phyloP scores from a whole-genome alignment of 2,329 filamentous ascomycete species.

The Phoma sp. region DNA sequence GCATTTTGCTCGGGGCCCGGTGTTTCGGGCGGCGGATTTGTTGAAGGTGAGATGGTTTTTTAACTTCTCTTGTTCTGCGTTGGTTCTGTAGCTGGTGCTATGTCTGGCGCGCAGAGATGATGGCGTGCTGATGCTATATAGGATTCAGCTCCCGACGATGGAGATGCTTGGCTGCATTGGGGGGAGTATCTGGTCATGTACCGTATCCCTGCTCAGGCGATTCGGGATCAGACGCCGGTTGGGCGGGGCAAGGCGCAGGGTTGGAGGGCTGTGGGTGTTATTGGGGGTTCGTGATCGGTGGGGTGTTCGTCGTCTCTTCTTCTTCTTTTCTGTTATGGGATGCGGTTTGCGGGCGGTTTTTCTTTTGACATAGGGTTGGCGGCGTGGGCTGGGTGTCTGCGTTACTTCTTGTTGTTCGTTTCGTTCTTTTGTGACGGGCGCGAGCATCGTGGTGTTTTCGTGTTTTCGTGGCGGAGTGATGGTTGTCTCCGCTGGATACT shows the following conservation, averaged over 20 bases:
- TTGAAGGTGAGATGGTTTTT: slow-evolving; percentile 17
- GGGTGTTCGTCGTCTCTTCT: background rate
- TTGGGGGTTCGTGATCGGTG: slow-evolving; percentile 19
- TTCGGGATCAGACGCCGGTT: slow-evolving; percentile 38
- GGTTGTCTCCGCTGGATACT: too few species aligned
- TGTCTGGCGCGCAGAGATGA: too few species aligned
- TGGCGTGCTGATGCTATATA: background rate
- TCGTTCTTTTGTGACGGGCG: too few species aligned
- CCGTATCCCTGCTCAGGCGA: slow-evolving; percentile 41
- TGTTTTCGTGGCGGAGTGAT: too few species aligned
- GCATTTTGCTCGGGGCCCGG: slow-evolving; percentile 39
- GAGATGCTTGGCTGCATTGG: slow-evolving; percentile 35
- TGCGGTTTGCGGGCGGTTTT: background rate
- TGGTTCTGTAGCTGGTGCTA: too few species aligned
- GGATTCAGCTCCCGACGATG: slow-evolving; percentile 5
- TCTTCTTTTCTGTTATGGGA: background rate
- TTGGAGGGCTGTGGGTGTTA: slow-evolving; percentile 30
- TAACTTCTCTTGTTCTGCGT: too few species aligned
- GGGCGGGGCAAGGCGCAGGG: slow-evolving; percentile 24
- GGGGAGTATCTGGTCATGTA: slow-evolving; percentile 47
- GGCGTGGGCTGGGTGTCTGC: too few species aligned
- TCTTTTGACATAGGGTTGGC: too few species aligned
- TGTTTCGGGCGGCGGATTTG: slow-evolving; percentile 42
- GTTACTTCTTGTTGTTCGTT: too few species aligned
- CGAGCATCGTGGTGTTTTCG: too few species aligned